These are phyloP conservation scores for Eucalyptus cloeziana DNA, from an alignment of 345 rosid genomes.

Conservation along the genomic window DNA sequence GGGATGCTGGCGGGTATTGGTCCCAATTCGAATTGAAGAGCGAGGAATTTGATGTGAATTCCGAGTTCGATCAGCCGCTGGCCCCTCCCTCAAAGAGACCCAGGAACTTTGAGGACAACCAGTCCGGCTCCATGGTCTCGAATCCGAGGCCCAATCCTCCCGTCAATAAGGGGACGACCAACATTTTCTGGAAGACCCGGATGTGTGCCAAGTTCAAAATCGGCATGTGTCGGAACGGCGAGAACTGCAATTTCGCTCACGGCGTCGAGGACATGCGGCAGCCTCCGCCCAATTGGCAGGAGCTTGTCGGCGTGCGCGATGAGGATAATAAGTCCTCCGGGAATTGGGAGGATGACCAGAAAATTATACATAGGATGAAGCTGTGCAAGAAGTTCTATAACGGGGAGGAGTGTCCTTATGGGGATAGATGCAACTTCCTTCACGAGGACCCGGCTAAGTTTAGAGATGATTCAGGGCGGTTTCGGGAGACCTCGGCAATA, in stretches of 20 bases:
- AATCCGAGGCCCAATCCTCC: conserved; percentile 18
- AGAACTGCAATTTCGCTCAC: conserved; percentile 88
- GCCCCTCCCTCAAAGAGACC: conserved; percentile 54
- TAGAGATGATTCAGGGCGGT: conserved; percentile 58
- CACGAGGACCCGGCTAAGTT: conserved; percentile 78
- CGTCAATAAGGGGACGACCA: conserved; percentile 51
- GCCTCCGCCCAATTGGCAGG: conserved; percentile 96
- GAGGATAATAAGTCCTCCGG: conserved; percentile 28
- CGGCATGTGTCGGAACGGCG: conserved; percentile 78
- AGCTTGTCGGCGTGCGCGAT: conserved; percentile 54
- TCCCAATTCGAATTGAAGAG: conserved; percentile 33
- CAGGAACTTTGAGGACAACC: conserved; percentile 46
- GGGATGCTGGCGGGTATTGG: conserved; percentile 50
- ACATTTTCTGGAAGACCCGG: conserved; percentile 87
- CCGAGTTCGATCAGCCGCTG: conserved; percentile 30
- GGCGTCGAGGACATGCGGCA: conserved; percentile 84
- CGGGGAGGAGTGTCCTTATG: conserved; percentile 94
- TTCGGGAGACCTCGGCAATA: conserved; percentile 71
- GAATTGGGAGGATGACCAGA: conserved; percentile 87
- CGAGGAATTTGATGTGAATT: conserved; percentile 30
- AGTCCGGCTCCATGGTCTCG: conserved; percentile 5
- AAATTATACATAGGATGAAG: conserved; percentile 87
- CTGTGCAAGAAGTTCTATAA: conserved; percentile 90
- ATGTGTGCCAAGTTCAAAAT: conserved; percentile 66
- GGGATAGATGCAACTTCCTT: conserved; percentile 87